These are phyloP conservation scores for Russula virescens DNA, from an alignment of 768 basidiomycete genomes.

Conservation along the genomic window DNA sequence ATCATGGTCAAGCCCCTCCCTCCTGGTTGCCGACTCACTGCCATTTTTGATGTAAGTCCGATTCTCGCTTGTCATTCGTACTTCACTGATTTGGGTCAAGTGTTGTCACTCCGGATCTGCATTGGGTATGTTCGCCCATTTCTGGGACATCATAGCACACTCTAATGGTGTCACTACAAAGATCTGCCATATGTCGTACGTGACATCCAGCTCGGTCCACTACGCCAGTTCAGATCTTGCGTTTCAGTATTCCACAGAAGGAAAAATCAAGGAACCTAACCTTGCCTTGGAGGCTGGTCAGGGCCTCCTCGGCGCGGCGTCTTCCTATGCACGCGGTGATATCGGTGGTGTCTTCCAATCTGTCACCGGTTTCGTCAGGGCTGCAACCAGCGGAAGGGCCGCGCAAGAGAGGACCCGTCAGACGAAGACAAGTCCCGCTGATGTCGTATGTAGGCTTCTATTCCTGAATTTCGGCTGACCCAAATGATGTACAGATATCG, in stretches of 20 bases:
- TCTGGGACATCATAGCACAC: neutral
- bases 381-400: conserved; percentile 56
- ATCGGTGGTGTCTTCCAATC: conserved; percentile 71
- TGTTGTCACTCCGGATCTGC: conserved; percentile 47
- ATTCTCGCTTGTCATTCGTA: neutral
- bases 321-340: conserved; percentile 74
- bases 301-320: conserved; percentile 72
- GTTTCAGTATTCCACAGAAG: conserved; percentile 84
- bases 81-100: conserved; percentile 26
- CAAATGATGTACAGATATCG: conserved; percentile 51
- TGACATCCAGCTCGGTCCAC: neutral
- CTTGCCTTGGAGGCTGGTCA: conserved; percentile 81
- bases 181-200: conserved; percentile 36
- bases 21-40: conserved; percentile 61
- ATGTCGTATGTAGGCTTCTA: conserved; percentile 57
- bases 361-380: conserved; percentile 68
- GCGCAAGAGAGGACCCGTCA: conserved; percentile 54
- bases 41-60: conserved; percentile 46
- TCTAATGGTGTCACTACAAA: conserved; percentile 12
- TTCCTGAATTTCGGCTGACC: neutral
- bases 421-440: conserved; percentile 76
- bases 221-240: neutral
- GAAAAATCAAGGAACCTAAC: conserved; percentile 93
- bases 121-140: conserved; percentile 30
- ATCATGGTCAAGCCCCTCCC: conserved; percentile 54